These are phyloP conservation scores for Aspergillus vadensis DNA, from an alignment of 2,329 filamentous ascomycete species.

Conservation along the genomic window DNA sequence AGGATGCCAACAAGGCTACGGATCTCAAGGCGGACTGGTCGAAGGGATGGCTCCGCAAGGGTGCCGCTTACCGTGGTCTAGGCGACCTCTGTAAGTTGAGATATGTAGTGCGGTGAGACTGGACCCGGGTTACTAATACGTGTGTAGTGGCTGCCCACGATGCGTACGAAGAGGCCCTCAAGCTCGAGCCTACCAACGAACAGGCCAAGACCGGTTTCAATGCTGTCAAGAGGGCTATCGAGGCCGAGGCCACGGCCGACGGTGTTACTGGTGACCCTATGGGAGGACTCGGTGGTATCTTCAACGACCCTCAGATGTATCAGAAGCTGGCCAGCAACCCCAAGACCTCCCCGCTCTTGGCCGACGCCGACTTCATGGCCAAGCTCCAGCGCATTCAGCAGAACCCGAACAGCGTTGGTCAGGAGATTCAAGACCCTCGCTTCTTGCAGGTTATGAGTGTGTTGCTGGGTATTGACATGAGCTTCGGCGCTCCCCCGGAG, in stretches of 20 bases:
- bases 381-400: constrained; percentile 80
- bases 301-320: constrained; percentile 87
- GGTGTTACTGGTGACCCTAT: constrained; percentile 65
- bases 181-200: constrained; percentile 86
- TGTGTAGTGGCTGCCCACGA: constrained; percentile 71
- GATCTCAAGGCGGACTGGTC: constrained; percentile 97
- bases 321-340: constrained; percentile 92
- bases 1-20: constrained; percentile 90
- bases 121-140: constrained; percentile 18
- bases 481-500: constrained; percentile 59
- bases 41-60: constrained; percentile 94
- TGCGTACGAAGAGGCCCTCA: constrained; percentile 91
- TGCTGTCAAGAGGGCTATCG: constrained; percentile 83
- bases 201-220: constrained; percentile 87
- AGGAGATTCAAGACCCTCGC: constrained; percentile 83
- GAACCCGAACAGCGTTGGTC: constrained; percentile 77
- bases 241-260: constrained; percentile 69
- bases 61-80: constrained; percentile 82
- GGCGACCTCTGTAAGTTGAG: constrained; percentile 70
- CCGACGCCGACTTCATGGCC: constrained; percentile 82
- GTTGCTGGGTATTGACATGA: constrained; percentile 90
- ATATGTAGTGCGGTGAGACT: not conserved
- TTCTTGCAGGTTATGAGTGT: constrained; percentile 95
- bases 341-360: constrained; percentile 81
- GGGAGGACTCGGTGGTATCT: constrained; percentile 84